Base-by-base conservation (phyloP, 495 filamentous ascomycete species). In the Mytilinidion resinicola region DNA sequence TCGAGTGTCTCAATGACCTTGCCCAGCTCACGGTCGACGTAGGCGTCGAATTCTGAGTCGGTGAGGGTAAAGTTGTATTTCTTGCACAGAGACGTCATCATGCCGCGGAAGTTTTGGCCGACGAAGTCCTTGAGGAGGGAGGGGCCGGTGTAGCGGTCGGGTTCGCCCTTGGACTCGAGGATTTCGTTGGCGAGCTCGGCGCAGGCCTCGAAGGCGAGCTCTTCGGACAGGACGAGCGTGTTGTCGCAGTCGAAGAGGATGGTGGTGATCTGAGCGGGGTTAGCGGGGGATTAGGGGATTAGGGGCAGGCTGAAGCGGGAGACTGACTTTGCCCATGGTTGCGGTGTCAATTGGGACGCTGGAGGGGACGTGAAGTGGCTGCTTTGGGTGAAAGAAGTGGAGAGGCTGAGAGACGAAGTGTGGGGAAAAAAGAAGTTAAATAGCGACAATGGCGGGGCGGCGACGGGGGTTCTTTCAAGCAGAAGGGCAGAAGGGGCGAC, bases 171-270 rank as follows among this genome's bases (percentile, higher is more conserved):
- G 64, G 80, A 78, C 59, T 78, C 76, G 66, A 91, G 81, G 72
- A 96, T 89, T 73, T 91, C 83, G 78, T 96, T 96, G 75, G 88
- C 83, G 67, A 96, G 80, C 63, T 91, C 87, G 65, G 90, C 87
- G 74, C 90, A 95, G 57, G 89, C 90, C 75, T 91, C 89, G 74
- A 95, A 96, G 73, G 90, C 90, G 69, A 95, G 78, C 63, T 82
- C 82, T 76, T 96, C 90, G 59, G 89, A 93, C 64, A 95, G 84
- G 75, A 91, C 89, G 66, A 96, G 88, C 50, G 90, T 96, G 79
- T 96, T 96, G 82, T 96, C 90, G 77, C 90, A 96, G 76, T 96
- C 90, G 75, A 95, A 85, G 73, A 96, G 88, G 74, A 96, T 75
- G 68, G 86, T 78, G 35, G 84, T 88, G 72, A 87, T 85, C 86